Percentiles rank a stretch among this genome's conserved stretches.
phyloP scores from a whole-genome alignment of 805 yeast species.

The Starmerella riodocensis region DNA sequence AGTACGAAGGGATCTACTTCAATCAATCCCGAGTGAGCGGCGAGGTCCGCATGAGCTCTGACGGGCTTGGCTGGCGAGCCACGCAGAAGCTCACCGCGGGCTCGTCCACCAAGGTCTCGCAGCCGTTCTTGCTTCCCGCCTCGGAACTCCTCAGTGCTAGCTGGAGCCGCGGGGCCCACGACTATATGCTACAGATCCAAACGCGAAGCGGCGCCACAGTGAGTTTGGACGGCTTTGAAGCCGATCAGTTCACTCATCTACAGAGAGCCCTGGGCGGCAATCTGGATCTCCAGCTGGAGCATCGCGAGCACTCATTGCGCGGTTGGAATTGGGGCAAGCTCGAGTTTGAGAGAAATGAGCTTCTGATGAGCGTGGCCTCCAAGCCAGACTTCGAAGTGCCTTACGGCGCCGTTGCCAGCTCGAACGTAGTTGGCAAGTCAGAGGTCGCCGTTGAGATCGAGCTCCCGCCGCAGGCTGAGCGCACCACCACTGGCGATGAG shows the following conservation, averaged over 20 bases:
- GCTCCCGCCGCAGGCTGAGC: slow-evolving; percentile 37
- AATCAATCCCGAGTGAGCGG: slow-evolving; percentile 78
- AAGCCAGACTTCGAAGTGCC: slow-evolving; percentile 89
- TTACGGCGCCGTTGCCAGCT: slow-evolving; percentile 61
- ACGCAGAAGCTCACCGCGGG: slow-evolving; percentile 34
- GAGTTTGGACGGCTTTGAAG: slow-evolving; percentile 82
- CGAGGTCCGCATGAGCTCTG: slow-evolving; percentile 83
- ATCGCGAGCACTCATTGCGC: slow-evolving; percentile 78
- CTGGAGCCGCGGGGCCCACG: slow-evolving; percentile 92
- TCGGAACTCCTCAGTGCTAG: slow-evolving; percentile 64
- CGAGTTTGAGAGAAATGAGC: slow-evolving; percentile 82
- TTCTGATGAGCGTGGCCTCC: slow-evolving; percentile 72
- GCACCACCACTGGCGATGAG: slow-evolving; percentile 74
- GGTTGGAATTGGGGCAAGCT: slow-evolving; percentile 99
- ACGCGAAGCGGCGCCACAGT: slow-evolving; percentile 81
- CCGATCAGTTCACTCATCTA: slow-evolving; percentile 60
- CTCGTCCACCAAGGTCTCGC: slow-evolving; percentile 37
- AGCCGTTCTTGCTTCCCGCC: slow-evolving; percentile 80
- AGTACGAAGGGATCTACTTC: slow-evolving; percentile 80
- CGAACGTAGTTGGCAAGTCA: slow-evolving; percentile 79
- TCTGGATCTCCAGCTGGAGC: slow-evolving; percentile 62
- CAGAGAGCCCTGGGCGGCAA: slow-evolving; percentile 73
- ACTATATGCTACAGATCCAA: slow-evolving; percentile 76
- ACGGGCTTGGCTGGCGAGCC: slow-evolving; percentile 97
- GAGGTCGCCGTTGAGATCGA: slow-evolving; percentile 87